Base-by-base conservation (phyloP, 768 basidiomycete genomes). In the Kwoniella sp. region DNA sequence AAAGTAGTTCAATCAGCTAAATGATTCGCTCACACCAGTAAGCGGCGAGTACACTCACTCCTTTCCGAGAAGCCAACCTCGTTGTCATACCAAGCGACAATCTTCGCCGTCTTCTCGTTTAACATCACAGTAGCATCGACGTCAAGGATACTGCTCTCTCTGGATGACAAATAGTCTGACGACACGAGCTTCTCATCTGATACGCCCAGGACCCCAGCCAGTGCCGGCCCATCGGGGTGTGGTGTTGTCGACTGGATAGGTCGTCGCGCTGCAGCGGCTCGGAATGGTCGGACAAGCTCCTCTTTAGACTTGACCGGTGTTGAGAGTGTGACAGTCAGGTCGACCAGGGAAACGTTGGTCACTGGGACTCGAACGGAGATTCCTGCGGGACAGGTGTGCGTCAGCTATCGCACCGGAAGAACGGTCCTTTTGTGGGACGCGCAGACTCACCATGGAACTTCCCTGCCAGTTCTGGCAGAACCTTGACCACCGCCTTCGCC, bases 301-400 rank as follows among this genome's bases (percentile, higher is more conserved):
- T 77, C 78, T 54, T 76, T 77, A 5, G 67, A 67, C n/a, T 62
- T 49, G 30, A 73, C 76, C 10, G 77, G 75, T 2, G 65, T 68
- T 3, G 56, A 53, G 52, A 81, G 69, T 1, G 63, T 67, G 27
- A 81, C 78, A 8, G 80, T 80, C 1, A 81, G 68, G 66, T 81
- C 79, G 52, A 81, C 79, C 17, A 80, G 72, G 12, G 74, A 77
- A 36, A 79, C 80, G 65, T 81, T 81, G 49, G 73, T 77, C 19
- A 77, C 74, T 2, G 80, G 80, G 0, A 81, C 80, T n/a, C 80
- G 73, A 44, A 81, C 67, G 12, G 77, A 79, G 44, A 81, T 79
- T 40, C 79, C 79, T 77, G 37, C 0, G 19, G 21, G 9, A 21
- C 27, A 51, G 57, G 29, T 12, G 5, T 7, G 8, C 25, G 21